Evolutionary conservation across 1,284 basidiomycete species (phyloP).

Genomic region (Kwoniella shivajii): DNA sequence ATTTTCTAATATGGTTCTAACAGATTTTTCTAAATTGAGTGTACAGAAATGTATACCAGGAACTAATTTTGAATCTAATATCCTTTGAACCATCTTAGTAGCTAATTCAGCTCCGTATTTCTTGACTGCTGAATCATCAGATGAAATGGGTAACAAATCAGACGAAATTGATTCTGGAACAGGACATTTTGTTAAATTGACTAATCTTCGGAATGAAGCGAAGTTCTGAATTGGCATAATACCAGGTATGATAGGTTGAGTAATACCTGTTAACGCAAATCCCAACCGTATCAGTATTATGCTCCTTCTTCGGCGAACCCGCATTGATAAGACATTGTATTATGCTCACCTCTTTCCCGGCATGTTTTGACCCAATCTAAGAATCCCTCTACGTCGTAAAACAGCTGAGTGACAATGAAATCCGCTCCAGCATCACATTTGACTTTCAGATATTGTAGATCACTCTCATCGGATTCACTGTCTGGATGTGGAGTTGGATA

Average conservation of each 20-base stretch:
- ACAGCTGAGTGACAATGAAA: slow-evolving; percentile 94
- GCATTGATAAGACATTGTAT: not conserved
- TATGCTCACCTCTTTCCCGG: slow-evolving; percentile 65
- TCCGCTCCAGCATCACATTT: slow-evolving; percentile 96
- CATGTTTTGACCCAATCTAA: slow-evolving; percentile 74
- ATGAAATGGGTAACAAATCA: slow-evolving; percentile 77
- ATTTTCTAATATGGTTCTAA: slow-evolving; percentile 80
- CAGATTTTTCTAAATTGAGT: slow-evolving; percentile 94
- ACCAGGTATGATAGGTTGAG: slow-evolving; percentile 87
- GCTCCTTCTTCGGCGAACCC: not conserved
- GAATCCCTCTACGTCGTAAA: slow-evolving; percentile 91
- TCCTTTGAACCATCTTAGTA: slow-evolving; percentile 67
- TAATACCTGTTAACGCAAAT: slow-evolving; percentile 66
- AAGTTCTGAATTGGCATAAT: slow-evolving; percentile 99
- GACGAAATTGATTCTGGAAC: slow-evolving; percentile 72
- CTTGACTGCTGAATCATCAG: slow-evolving; percentile 88
- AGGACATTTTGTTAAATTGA: slow-evolving; percentile 80
- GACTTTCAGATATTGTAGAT: slow-evolving; percentile 74
- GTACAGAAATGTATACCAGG: slow-evolving; percentile 94
- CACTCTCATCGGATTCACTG: slow-evolving; percentile 65
- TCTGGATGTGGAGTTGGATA: slow-evolving; percentile 93
- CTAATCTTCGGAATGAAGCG: slow-evolving; percentile 85
- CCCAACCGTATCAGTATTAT: slow-evolving; percentile 1
- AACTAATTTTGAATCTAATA: slow-evolving; percentile 63
- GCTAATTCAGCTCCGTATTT: slow-evolving; percentile 81